A percentile compares a stretch with the other conserved stretches of the same genome.
These are phyloP conservation scores for Penicillium bialowiezense DNA, from an alignment of 495 filamentous ascomycete genomes.

Conservation along the genomic window DNA sequence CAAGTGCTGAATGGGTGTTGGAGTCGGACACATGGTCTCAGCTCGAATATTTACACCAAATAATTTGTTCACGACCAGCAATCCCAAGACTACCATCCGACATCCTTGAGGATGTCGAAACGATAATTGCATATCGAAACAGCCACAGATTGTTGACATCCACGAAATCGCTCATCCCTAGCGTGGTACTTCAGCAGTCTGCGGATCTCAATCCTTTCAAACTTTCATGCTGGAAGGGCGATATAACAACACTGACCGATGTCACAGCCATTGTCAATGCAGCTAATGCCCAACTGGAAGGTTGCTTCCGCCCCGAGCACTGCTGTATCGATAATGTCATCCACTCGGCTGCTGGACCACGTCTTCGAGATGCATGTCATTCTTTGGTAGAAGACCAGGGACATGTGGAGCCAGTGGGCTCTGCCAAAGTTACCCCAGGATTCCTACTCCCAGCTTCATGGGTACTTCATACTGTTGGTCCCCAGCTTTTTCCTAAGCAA, in stretches of 20 bases:
- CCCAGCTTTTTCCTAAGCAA: slow-evolving; percentile 11
- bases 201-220: background rate
- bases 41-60: slow-evolving; percentile 10
- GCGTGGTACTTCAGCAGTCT: background rate
- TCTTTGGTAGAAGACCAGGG: slow-evolving; percentile 12
- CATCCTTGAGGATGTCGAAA: slow-evolving; percentile 13
- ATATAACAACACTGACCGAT: slow-evolving; percentile 22
- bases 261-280: slow-evolving; percentile 28
- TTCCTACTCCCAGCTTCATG: slow-evolving; percentile 17
- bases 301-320: slow-evolving; percentile 23
- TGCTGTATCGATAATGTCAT: slow-evolving; percentile 31
- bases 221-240: slow-evolving; percentile 22
- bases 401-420: slow-evolving; percentile 12
- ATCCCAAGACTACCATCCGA: slow-evolving; percentile 1
- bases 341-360: slow-evolving; percentile 23
- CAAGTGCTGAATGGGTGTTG: background rate
- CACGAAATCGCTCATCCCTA: slow-evolving; percentile 6
- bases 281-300: slow-evolving; percentile 18
- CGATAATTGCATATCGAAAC: slow-evolving; percentile 14
- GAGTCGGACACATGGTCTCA: slow-evolving; percentile 17
- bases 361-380: slow-evolving; percentile 21
- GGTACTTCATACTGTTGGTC: slow-evolving; percentile 26
- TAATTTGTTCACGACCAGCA: slow-evolving; percentile 14
- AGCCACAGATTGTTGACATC: slow-evolving; percentile 15
- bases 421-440: slow-evolving; percentile 18